Conservation (phyloP, 2,329 filamentous ascomycete genomes). For the Pseudogymnoascus sp. region DNA sequence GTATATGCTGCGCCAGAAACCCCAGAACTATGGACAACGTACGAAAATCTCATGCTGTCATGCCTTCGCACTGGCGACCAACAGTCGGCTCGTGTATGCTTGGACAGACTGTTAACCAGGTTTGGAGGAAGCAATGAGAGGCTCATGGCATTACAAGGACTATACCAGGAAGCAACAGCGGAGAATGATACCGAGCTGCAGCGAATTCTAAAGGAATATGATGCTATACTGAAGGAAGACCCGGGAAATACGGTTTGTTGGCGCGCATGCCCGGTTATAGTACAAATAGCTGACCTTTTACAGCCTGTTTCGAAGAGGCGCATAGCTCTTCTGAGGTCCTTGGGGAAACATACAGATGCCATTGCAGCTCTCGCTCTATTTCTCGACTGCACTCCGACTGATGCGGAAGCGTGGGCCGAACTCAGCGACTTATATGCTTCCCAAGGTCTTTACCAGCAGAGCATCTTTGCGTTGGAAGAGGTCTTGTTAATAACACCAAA, state of each 20-base stretch:
- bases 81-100: slow-evolving; percentile 63
- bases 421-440: slow-evolving; percentile 77
- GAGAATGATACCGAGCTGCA: slow-evolving; percentile 58
- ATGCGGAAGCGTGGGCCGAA: slow-evolving; percentile 91
- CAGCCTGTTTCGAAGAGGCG: slow-evolving; percentile 80
- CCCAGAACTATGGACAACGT: slow-evolving; percentile 72
- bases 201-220: slow-evolving; percentile 67
- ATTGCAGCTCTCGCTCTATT: slow-evolving; percentile 66
- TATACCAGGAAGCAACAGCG: slow-evolving; percentile 79
- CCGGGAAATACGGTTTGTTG: slow-evolving; percentile 69
- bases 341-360: slow-evolving; percentile 65
- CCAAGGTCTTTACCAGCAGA: slow-evolving; percentile 73
- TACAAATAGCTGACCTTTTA: slow-evolving; percentile 26
- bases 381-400: slow-evolving; percentile 77
- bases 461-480: slow-evolving; percentile 84
- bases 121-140: slow-evolving; percentile 83
- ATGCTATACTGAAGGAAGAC: slow-evolving; percentile 64
- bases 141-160: slow-evolving; percentile 71
- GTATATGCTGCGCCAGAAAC: slow-evolving; percentile 58
- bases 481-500: slow-evolving; percentile 80
- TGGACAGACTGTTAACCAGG: slow-evolving; percentile 67
- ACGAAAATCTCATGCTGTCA: slow-evolving; percentile 80
- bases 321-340: slow-evolving; percentile 68
- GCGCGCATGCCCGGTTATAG: slow-evolving; percentile 7
- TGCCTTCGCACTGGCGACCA: slow-evolving; percentile 82